Base-by-base conservation (phyloP, 164 flowering plant genomes). In the Kingdonia uniflora region DNA sequence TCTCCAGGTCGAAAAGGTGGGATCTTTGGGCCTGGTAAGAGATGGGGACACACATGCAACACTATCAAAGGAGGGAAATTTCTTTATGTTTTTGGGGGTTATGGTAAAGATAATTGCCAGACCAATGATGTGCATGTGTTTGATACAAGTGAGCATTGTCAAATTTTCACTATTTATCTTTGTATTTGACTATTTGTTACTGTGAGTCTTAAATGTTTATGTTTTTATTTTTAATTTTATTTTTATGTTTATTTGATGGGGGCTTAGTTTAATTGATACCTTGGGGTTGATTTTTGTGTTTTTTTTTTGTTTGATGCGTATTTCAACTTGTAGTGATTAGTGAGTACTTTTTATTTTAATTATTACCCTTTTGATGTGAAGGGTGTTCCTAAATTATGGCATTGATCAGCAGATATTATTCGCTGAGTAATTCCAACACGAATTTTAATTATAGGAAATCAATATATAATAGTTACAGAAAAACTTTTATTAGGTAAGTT, bases 11-110 rank as follows among this genome's bases (percentile, higher is more conserved):
- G 56, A 40, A 49, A 42, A 20, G 65, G 62, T 14, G 74, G 61
- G 51, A 48, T 55, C 45, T 52, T 62, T 24, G 92, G 87, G 70
- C 96, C 98, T 12, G 96, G 96, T 37, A 80, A 67, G 68, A 79
- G 94, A 63, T 92, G 98, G 98, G 98, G 98, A 5, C 98, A 92
- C 71, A 84, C 98, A 20, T 87, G 94, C 69, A 92, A 85, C 71
- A 74, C 90, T 65, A 58, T 92, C 64, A 75, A 66, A 71, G 91
- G 95, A 33, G 98, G 96, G 6, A 78, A 74, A 46, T 69, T 74
- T 60, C 79, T 92, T 57, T 87, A 84, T 55, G 81, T 92, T 14
- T 87, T 92, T 51, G 98, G 98, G 24, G 98, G 98, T 8, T 92
- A 84, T 70, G 94, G 96, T 52, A 63, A 68, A 64, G 79, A 79